A percentile compares a stretch with the other conserved stretches of the same genome.
These are phyloP conservation scores for Dactylellina drechsleri DNA, from an alignment of 2,329 filamentous ascomycete genomes.

Conservation along the genomic window DNA sequence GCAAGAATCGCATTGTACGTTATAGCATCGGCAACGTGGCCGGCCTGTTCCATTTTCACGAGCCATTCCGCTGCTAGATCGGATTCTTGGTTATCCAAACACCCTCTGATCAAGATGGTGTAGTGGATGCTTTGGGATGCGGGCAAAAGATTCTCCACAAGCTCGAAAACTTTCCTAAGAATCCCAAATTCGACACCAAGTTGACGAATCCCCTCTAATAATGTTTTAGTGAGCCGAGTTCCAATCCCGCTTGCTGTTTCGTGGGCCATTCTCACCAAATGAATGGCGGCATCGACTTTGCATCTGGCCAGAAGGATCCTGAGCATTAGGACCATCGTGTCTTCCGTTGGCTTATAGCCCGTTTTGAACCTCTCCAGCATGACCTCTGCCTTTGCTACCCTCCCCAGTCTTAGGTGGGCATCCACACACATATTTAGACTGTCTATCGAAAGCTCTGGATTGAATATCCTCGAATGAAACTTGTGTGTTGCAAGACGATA, in stretches of 20 bases:
- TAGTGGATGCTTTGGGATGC: constrained; percentile 52
- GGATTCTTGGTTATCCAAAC: constrained; percentile 47
- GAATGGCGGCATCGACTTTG: constrained; percentile 43
- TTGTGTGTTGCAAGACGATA: constrained; percentile 8
- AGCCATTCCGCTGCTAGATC: constrained; percentile 55
- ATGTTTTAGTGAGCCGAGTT: constrained; percentile 17
- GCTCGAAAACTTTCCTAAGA: constrained; percentile 38
- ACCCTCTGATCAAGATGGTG: constrained; percentile 56
- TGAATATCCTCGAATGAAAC: constrained; percentile 9
- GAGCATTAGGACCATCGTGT: constrained; percentile 36
- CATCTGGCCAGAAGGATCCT: constrained; percentile 33
- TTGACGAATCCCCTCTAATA: constrained; percentile 38
- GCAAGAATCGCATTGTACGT: constrained; percentile 57
- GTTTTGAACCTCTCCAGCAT: constrained; percentile 43
- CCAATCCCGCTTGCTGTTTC: constrained; percentile 45
- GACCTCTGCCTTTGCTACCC: constrained; percentile 22
- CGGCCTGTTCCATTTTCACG: constrained; percentile 55
- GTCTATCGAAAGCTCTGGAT: constrained; percentile 2
- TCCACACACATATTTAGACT: constrained; percentile 9
- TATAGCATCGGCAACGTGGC: constrained; percentile 52
- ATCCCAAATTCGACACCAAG: constrained; percentile 25
- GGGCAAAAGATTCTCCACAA: constrained; percentile 31
- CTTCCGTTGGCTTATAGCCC: constrained; percentile 21
- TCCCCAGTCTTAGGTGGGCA: constrained; percentile 34
- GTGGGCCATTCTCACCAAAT: constrained; percentile 45